Conservation (phyloP, 2,329 filamentous ascomycete genomes). For the Colletotrichum zoysiae region DNA sequence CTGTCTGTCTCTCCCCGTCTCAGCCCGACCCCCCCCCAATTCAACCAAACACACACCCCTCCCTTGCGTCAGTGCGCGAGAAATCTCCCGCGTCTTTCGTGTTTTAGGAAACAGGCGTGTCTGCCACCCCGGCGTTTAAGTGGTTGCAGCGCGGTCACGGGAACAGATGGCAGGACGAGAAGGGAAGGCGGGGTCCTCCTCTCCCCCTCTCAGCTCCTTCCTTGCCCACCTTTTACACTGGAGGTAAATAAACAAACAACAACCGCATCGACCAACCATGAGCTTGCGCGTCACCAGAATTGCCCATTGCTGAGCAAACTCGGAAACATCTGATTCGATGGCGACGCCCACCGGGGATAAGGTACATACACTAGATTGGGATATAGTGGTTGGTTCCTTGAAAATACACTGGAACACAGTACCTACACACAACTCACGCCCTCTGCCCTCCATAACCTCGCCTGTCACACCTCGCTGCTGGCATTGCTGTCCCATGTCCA, state of each 20-base stretch:
- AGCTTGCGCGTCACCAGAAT: constrained; percentile 18
- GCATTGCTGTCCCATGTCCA: background rate
- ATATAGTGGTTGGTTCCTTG: background rate
- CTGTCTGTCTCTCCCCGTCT: background rate
- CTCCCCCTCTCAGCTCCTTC: background rate
- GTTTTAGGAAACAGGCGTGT: constrained; percentile 21
- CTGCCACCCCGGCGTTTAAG: constrained; percentile 27
- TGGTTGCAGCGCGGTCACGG: constrained; percentile 40
- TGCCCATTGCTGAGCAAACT: background rate
- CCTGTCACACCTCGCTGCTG: background rate
- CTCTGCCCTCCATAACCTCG: background rate
- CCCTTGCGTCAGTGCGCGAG: constrained; percentile 4
- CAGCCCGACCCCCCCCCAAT: background rate
- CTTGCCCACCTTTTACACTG: background rate
- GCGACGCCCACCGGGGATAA: constrained; percentile 9
- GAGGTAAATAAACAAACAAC: constrained; percentile 35
- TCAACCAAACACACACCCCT: constrained; percentile 2
- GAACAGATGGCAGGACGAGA: constrained; percentile 29
- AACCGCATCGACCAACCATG: background rate
- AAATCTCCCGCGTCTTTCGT: constrained; percentile 21
- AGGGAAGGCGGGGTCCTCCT: constrained; percentile 35
- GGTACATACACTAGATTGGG: background rate
- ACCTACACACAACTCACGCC: background rate
- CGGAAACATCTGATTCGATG: constrained; percentile 35
- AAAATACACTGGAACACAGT: background rate